These are phyloP conservation scores for Bolboschoenus planiculmis DNA, from an alignment of 176 grass and related monocot genomes.

Conservation along the genomic window DNA sequence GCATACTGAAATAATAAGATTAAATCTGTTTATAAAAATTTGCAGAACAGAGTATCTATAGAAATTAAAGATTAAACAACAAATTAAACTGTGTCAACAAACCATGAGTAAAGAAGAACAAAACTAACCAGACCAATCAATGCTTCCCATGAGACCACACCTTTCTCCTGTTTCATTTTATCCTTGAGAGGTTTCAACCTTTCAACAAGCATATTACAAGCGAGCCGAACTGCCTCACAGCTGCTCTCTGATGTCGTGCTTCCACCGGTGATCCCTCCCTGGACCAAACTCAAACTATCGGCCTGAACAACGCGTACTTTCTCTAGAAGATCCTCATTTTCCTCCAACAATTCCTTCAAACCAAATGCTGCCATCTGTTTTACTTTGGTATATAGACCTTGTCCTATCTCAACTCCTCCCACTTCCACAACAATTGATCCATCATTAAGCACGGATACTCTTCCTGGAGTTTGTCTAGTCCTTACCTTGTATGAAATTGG, in stretches of 20 bases:
- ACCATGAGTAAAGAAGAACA: not conserved
- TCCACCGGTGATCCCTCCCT: slow-evolving; percentile 63
- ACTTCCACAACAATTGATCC: slow-evolving; percentile 82
- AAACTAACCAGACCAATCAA: slow-evolving; percentile 47
- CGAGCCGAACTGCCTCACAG: slow-evolving; percentile 54
- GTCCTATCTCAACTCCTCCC: slow-evolving; percentile 72
- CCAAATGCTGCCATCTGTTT: slow-evolving; percentile 72
- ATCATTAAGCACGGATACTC: slow-evolving; percentile 77
- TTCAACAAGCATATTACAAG: slow-evolving; percentile 43
- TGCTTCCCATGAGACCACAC: slow-evolving; percentile 43
- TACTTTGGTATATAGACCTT: slow-evolving; percentile 84
- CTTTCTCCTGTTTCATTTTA: slow-evolving; percentile 32
- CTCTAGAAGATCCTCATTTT: slow-evolving; percentile 42
- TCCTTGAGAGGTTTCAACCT: slow-evolving; percentile 71
- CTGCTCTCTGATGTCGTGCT: slow-evolving; percentile 80
- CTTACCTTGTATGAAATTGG: slow-evolving; percentile 43
- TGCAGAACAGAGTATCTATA: not conserved
- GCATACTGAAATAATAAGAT: not conserved
- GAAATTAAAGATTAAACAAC: not conserved
- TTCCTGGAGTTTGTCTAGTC: slow-evolving; percentile 40
- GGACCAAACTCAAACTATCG: slow-evolving; percentile 61
- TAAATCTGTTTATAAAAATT: not conserved
- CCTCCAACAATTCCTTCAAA: slow-evolving; percentile 44
- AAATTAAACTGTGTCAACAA: not conserved
- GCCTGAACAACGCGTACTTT: slow-evolving; percentile 68